phyloP scores from a whole-genome alignment of 139 green algal genomes.

The Volvox africanus region DNA sequence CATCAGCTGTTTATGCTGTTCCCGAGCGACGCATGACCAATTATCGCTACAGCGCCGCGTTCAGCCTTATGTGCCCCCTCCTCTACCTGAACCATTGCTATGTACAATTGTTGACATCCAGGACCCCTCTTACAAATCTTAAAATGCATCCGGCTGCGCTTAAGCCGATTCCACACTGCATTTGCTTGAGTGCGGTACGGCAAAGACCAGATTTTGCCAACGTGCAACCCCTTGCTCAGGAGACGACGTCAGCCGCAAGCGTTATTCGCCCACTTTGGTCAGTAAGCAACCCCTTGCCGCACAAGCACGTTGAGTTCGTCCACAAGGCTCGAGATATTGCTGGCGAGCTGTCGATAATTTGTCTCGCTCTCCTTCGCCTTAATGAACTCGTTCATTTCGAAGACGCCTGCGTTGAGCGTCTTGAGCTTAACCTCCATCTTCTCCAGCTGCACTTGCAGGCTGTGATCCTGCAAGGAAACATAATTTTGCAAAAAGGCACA shows the following conservation, averaged over 20 bases:
- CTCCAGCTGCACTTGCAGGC: conserved; percentile 61
- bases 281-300: conserved; percentile 52
- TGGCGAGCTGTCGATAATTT: conserved; percentile 58
- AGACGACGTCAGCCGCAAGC: background rate
- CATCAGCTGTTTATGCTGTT: too few species aligned
- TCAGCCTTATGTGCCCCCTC: background rate
- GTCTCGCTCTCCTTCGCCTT: conserved; percentile 63
- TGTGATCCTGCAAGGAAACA: conserved; percentile 37
- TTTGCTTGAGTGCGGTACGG: too few species aligned
- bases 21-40: background rate
- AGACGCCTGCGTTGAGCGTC: conserved; percentile 9
- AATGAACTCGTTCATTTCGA: conserved; percentile 59
- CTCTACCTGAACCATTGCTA: background rate
- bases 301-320: conserved; percentile 58
- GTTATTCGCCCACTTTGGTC: background rate
- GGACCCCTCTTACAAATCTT: background rate
- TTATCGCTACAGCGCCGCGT: background rate
- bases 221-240: conserved; percentile 4
- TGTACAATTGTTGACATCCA: background rate
- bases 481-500: too few species aligned
- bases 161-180: too few species aligned
- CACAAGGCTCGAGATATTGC: conserved; percentile 48
- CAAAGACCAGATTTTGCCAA: too few species aligned
- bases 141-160: too few species aligned
- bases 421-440: conserved; percentile 63